phyloP scores from a whole-genome alignment of 2,329 filamentous ascomycete species.

The Colletotrichum tanaceti region DNA sequence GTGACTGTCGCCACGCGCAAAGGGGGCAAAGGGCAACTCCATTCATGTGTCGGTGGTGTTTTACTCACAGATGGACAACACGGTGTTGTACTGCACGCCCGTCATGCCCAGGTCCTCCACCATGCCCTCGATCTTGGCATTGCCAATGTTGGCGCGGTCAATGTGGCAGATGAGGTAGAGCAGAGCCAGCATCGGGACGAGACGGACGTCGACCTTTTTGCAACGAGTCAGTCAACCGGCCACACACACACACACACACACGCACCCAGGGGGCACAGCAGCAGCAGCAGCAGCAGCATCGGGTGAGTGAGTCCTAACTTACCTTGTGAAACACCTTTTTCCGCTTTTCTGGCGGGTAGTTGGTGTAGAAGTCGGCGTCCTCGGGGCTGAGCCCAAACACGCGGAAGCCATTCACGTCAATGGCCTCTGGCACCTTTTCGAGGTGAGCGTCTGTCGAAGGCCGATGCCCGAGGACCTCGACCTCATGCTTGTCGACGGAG shows the following conservation, averaged over 20 bases:
- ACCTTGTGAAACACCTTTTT: constrained; percentile 44
- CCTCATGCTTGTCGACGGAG: constrained; percentile 38
- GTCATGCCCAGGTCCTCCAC: constrained; percentile 58
- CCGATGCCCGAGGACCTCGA: constrained; percentile 28
- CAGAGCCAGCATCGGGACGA: constrained; percentile 64
- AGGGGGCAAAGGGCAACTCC: no score
- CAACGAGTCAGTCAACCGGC: no score
- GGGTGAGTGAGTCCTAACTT: fast-evolving
- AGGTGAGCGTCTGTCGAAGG: constrained; percentile 21
- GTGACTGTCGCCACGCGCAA: no score
- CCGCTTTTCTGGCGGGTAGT: constrained; percentile 44
- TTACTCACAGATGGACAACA: constrained; percentile 68
- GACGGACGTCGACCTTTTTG: constrained; percentile 40
- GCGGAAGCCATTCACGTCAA: constrained; percentile 47
- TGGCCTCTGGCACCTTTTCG: constrained; percentile 41
- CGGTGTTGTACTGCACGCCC: constrained; percentile 65
- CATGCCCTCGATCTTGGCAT: constrained; percentile 61
- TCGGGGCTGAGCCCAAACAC: constrained; percentile 46
- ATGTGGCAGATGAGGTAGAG: constrained; percentile 69
- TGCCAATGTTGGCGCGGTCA: constrained; percentile 63
- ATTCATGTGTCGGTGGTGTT: no score
- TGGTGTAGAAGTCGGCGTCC: constrained; percentile 48
- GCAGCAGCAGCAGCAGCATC: no score
- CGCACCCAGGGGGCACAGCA: no score
- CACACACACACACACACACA: no score